Conservation (phyloP, 2,329 filamentous ascomycete species). For the Fusarium abutilonis region DNA sequence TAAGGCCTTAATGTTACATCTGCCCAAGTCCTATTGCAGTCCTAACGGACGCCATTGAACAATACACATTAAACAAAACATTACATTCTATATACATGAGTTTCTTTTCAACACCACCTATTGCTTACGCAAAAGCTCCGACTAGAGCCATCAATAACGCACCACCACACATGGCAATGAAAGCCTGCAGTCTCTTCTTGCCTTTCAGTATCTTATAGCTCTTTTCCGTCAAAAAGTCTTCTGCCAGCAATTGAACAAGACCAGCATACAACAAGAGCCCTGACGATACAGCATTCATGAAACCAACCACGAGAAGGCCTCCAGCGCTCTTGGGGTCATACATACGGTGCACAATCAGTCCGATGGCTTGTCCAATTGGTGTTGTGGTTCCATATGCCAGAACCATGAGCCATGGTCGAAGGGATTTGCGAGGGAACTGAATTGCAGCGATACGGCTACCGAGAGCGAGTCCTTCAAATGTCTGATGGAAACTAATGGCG, state of each 20-base stretch:
- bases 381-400: slow-evolving; percentile 80
- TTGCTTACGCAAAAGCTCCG: slow-evolving; percentile 72
- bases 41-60: slow-evolving; percentile 22
- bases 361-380: slow-evolving; percentile 84
- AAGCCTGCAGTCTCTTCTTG: slow-evolving; percentile 69
- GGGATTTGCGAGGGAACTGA: slow-evolving; percentile 76
- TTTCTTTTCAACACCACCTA: not conserved
- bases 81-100: slow-evolving; percentile 34
- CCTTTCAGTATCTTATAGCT: slow-evolving; percentile 75
- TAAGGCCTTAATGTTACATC: not conserved
- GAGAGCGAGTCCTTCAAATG: slow-evolving; percentile 87
- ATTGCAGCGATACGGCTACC: slow-evolving; percentile 86
- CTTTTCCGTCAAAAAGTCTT: slow-evolving; percentile 83
- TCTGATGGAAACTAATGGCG: slow-evolving; percentile 86
- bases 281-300: slow-evolving; percentile 87
- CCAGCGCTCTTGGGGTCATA: slow-evolving; percentile 82
- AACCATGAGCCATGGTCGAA: slow-evolving; percentile 85
- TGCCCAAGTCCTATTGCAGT: slow-evolving; percentile 10
- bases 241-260: slow-evolving; percentile 83
- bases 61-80: slow-evolving; percentile 7
- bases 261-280: slow-evolving; percentile 84
- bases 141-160: slow-evolving; percentile 76
- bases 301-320: slow-evolving; percentile 82
- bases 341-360: slow-evolving; percentile 77
- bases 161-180: slow-evolving; percentile 69